Evolutionary conservation across 495 filamentous ascomycete genomes (phyloP).

Genomic region (Tuber magnatum): DNA sequence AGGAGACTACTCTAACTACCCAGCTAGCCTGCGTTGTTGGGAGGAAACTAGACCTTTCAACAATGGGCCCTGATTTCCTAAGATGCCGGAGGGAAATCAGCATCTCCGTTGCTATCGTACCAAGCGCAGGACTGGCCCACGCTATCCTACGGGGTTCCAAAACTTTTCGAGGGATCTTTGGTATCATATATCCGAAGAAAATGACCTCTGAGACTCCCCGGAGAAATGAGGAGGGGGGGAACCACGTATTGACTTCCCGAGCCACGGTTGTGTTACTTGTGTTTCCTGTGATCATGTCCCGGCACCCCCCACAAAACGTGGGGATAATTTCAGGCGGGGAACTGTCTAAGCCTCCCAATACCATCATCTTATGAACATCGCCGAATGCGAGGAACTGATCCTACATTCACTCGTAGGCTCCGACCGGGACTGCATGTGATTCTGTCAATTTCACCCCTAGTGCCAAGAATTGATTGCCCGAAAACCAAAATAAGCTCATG

Average conservation of each 20-base stretch:
- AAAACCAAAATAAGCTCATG: background rate
- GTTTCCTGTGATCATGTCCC: background rate
- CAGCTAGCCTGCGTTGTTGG: background rate
- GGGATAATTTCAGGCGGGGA: background rate
- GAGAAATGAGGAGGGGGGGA: background rate
- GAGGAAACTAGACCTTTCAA: background rate
- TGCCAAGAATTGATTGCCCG: background rate
- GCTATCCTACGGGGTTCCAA: background rate
- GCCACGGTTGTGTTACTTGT: background rate
- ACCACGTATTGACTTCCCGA: background rate
- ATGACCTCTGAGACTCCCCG: background rate
- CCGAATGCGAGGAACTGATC: background rate
- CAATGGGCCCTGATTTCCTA: background rate
- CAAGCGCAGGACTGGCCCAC: background rate
- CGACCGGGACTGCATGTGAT: background rate
- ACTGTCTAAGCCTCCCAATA: background rate
- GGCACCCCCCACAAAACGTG: background rate
- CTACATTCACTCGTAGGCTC: background rate
- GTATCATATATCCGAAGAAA: slow-evolving; percentile 1
- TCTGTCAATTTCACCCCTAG: background rate
- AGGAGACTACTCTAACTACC: background rate
- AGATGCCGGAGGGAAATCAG: background rate
- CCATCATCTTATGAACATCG: background rate
- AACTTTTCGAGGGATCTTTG: background rate
- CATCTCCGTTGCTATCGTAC: background rate